Evolutionary conservation across 768 basidiomycete genomes (phyloP), one percentile per base, ranked within the genome.

Genomic region (Tricholoma saponaceum): DNA sequence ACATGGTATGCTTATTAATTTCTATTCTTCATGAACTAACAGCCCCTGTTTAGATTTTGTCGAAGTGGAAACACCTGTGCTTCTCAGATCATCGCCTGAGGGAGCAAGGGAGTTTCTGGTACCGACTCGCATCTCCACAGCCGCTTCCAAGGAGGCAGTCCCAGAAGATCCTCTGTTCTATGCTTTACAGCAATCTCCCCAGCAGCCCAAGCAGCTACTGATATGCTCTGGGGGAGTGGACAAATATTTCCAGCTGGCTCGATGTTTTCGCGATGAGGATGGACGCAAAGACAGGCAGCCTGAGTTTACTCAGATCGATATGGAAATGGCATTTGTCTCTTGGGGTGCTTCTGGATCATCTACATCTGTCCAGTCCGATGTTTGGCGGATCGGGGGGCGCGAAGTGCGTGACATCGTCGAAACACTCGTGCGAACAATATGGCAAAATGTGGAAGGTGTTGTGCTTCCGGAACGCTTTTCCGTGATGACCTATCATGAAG

Each of bases 211-310:
- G 70, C 95, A 97, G 68, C 78, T 97, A 4, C 79, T 98, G 56
- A 90, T 97, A 22, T 87, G 88, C 60, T 96, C 95, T 8, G 95
- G 95, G 16, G 86, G 81, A 3, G 79, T 95, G n/a, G 89, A 93
- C 67, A 85, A 81, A 62, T 98, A 98, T 72, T 98, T 85, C 73
- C 95, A 98, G 70, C 79, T 98, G 54, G 95, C 95, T 13, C 85
- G 85, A 62, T 98, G 95, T 73, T 98, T 98, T 79, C 84, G 95
- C 46, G 95, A 98, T 70, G 95, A 98, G 72, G 93, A 92, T 66
- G 94, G 95, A 4, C 82, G 95, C 56, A 95, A 90, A 71, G 95
- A 98, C 69, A 82, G 95, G 44, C 95, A 98, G 67, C 95, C 95
- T 0, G 95, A 98, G 71, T 98, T 98, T 72, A 98, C 95, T 20